phyloP scores from a whole-genome alignment of 768 basidiomycete species.

The Trametes sanguinea region DNA sequence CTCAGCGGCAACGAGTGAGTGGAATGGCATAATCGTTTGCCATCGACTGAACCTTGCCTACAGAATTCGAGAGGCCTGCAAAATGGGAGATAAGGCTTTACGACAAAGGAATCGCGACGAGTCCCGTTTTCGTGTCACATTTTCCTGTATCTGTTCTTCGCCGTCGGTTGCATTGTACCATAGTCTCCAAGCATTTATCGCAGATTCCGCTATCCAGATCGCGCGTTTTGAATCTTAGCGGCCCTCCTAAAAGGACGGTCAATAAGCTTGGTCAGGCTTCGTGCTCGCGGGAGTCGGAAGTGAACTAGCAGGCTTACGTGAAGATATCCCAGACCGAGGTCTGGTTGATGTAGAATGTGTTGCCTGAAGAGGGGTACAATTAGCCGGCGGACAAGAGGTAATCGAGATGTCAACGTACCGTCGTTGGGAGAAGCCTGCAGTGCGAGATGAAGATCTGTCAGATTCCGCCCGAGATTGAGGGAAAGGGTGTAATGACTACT shows the following conservation, averaged over 20 bases:
- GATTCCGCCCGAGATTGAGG: conserved; percentile 5
- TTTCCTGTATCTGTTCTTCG: neutral
- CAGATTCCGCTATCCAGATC: conserved; percentile 21
- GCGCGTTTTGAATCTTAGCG: conserved; percentile 23
- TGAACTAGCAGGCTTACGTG: conserved; percentile 37
- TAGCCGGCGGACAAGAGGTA: neutral
- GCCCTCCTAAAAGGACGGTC: conserved; percentile 23
- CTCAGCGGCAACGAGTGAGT: conserved; percentile 3
- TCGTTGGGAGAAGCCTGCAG: conserved; percentile 54
- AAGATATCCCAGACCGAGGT: conserved; percentile 54
- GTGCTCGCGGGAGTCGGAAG: neutral
- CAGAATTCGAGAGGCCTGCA: neutral
- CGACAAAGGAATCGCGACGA: neutral
- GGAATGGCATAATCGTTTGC: neutral
- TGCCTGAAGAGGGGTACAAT: conserved; percentile 37
- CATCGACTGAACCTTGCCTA: neutral
- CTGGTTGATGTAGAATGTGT: conserved; percentile 55
- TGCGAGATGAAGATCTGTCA: conserved; percentile 7
- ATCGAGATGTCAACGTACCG: conserved; percentile 36
- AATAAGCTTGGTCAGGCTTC: conserved; percentile 2
- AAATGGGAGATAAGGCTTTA: neutral
- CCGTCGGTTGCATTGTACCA: conserved; percentile 9
- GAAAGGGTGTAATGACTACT: conserved; percentile 18
- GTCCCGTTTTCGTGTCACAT: neutral
- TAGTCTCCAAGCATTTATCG: conserved; percentile 6